Base-by-base conservation (phyloP, 352 stramenopile genomes). In the Phytopythium sindhum region DNA sequence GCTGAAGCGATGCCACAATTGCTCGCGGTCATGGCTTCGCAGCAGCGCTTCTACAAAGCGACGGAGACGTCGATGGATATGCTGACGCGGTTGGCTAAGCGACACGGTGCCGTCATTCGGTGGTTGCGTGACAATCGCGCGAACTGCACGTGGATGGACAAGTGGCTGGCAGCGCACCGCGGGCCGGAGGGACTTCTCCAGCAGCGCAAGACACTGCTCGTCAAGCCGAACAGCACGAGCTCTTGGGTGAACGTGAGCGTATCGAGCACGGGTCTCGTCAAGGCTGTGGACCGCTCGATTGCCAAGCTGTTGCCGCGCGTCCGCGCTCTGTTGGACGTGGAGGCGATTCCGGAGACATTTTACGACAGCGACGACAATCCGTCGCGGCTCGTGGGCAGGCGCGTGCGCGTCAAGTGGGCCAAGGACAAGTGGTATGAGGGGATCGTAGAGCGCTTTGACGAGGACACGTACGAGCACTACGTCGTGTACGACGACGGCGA, bases 391-490 rank as follows among this genome's bases (percentile, higher is more conserved):
- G 85, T 96, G 0, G 86, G 86, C 33, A 90, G 91, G 58, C 86
- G 85, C 9, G 84, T 96, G 47, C 80, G 83, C 31, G 88, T 96
- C 21, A 96, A 95, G 62, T 96, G 88, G 88, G 86, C 86, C 24
- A 92, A 93, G 50, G 86, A 96, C 61, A 94, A 95, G 63, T 96
- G 86, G 86, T 96, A 96, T 56, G 82, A 93, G 72, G 88, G 88
- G 15, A 60, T 56, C 33, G 86, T 96, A 14, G 72, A 91, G 61
- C 71, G 75, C 33, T 96, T 95, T 63, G 80, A 96, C 60, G 83
- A 92, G 41, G 71, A 73, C 11, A 84, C 81, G 47, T 93, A 91
- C 67, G 85, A 95, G 54, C 88, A 96, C 63, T 80, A 86, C 41
- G 84, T 96, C 29, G 70, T 79, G 42, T 96, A 96, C 64, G 86